phyloP scores from a whole-genome alignment of 768 basidiomycete species.

The Symmetrospora coprosmae region DNA sequence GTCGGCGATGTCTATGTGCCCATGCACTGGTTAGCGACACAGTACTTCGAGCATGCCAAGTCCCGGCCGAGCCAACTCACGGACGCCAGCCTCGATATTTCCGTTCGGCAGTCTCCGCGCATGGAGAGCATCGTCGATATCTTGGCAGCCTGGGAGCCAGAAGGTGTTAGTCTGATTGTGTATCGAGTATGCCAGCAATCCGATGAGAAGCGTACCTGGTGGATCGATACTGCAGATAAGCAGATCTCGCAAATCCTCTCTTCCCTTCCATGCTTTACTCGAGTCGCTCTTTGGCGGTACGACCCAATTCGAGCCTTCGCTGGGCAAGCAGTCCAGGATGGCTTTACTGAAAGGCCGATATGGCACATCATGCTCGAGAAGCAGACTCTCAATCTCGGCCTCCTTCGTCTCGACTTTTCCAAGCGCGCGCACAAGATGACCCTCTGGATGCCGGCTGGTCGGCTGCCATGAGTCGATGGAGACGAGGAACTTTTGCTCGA shows the following conservation, averaged over 20 bases:
- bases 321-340: slow-evolving; percentile 76
- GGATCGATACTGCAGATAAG: slow-evolving; percentile 95
- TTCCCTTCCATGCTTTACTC: slow-evolving; percentile 54
- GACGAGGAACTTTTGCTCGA: slow-evolving; percentile 89
- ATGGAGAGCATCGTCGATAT: slow-evolving; percentile 96
- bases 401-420: slow-evolving; percentile 87
- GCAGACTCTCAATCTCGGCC: slow-evolving; percentile 81
- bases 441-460: slow-evolving; percentile 82
- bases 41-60: not conserved
- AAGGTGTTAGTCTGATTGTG: slow-evolving; percentile 4
- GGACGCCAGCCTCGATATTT: slow-evolving; percentile 92
- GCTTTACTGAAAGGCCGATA: slow-evolving; percentile 94
- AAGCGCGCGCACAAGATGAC: slow-evolving; percentile 84
- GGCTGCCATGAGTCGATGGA: slow-evolving; percentile 84
- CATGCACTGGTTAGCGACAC: too few species aligned
- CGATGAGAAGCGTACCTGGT: slow-evolving; percentile 46
- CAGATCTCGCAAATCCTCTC: slow-evolving; percentile 72
- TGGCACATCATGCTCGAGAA: slow-evolving; percentile 89
- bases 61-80: slow-evolving; percentile 45
- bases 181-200: slow-evolving; percentile 20
- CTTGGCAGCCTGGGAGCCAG: slow-evolving; percentile 62
- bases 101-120: slow-evolving; percentile 75
- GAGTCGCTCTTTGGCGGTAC: slow-evolving; percentile 59
- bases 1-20: slow-evolving; percentile 74
- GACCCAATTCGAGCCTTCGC: slow-evolving; percentile 79